Evolutionary conservation across 495 filamentous ascomycete species (phyloP).

Genomic region (Hyaloscypha finlandica): DNA sequence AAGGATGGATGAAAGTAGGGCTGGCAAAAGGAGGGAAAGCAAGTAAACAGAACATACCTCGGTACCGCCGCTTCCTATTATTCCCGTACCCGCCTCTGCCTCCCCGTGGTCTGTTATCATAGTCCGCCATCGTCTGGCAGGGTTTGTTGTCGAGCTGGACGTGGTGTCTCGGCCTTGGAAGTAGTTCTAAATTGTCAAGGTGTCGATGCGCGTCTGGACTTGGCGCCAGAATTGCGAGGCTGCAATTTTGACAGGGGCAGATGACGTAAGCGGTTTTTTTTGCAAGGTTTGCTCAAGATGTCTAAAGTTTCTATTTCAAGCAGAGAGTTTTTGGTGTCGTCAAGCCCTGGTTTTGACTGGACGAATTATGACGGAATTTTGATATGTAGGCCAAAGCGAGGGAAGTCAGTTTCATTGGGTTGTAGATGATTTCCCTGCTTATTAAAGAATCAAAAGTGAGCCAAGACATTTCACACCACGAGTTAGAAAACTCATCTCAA

Average conservation of each 20-base stretch:
- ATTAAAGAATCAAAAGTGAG: no score
- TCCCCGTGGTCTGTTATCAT: constrained; percentile 63
- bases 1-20: neutral
- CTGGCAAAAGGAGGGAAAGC: constrained; percentile 7
- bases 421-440: no score
- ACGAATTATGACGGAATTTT: no score
- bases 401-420: no score
- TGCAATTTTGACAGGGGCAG: neutral
- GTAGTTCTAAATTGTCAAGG: neutral
- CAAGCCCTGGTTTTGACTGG: no score
- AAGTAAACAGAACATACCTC: constrained; percentile 45
- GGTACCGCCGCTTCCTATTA: constrained; percentile 65
- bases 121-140: constrained; percentile 63
- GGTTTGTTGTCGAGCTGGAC: neutral
- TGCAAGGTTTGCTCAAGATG: no score
- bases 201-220: neutral
- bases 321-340: no score
- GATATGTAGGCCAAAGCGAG: no score
- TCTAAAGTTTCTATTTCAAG: no score
- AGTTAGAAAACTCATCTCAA: constrained; percentile 1
- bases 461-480: neutral
- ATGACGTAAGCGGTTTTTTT: neutral
- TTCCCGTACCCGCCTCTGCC: constrained; percentile 60
- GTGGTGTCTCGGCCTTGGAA: neutral
- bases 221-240: neutral